Evolutionary conservation across 2,329 filamentous ascomycete genomes (phyloP).

Genomic region (Venturia effusa): DNA sequence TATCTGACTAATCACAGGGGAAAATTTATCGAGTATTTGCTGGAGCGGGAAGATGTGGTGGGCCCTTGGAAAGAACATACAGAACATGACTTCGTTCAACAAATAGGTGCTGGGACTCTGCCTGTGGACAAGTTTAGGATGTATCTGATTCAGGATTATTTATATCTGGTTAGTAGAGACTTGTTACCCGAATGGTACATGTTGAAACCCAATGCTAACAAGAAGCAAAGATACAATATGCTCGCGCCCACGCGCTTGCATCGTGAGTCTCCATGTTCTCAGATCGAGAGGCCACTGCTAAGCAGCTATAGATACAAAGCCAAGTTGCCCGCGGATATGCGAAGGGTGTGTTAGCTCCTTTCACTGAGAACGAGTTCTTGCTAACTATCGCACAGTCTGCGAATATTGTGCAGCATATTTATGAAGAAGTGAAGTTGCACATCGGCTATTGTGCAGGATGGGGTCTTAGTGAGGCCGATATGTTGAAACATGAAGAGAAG

Average conservation of each 20-base stretch:
- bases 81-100: slow-evolving; percentile 71
- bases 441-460: slow-evolving; percentile 73
- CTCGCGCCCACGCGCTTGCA: not conserved
- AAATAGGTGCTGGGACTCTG: slow-evolving; percentile 64
- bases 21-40: slow-evolving; percentile 72
- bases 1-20: slow-evolving; percentile 31
- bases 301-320: slow-evolving; percentile 53
- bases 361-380: not conserved
- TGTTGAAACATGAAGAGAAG: slow-evolving; percentile 63
- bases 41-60: slow-evolving; percentile 64
- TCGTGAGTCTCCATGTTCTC: not conserved
- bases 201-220: not conserved
- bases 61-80: slow-evolving; percentile 65
- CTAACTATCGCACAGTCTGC: slow-evolving; percentile 38
- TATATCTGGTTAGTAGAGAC: slow-evolving; percentile 57
- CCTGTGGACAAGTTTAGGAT: slow-evolving; percentile 70
- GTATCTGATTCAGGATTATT: slow-evolving; percentile 86
- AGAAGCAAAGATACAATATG: not conserved
- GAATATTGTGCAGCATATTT: slow-evolving; percentile 64
- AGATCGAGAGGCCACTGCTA: slow-evolving; percentile 28
- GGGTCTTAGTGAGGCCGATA: slow-evolving; percentile 61
- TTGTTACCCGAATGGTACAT: not conserved
- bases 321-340: slow-evolving; percentile 61
- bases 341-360: slow-evolving; percentile 40
- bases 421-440: slow-evolving; percentile 71